Evolutionary conservation across 225 moss, liverwort and hornwort species (phyloP).

Genomic region (Rhytidiadelphus loreus): DNA sequence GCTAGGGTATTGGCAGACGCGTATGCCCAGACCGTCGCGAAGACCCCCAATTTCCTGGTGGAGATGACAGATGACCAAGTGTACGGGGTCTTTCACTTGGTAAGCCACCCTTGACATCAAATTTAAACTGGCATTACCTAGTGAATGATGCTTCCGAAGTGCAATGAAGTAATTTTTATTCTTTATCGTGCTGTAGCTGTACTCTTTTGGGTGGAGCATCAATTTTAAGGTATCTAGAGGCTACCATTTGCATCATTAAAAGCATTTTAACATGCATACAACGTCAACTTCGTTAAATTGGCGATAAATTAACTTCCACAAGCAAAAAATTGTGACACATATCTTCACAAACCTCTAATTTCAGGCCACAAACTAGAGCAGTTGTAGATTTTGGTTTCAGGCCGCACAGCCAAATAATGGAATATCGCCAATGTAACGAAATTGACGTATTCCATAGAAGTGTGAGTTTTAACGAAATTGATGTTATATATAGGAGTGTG

Average conservation of each 20-base stretch:
- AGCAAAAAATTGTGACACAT: too few species aligned
- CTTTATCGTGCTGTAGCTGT: neutral
- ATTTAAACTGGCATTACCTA: neutral
- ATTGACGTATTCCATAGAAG: neutral
- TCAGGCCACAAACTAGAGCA: too few species aligned
- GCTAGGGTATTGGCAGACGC: constrained; percentile 1
- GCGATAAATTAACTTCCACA: too few species aligned
- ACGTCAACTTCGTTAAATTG: too few species aligned
- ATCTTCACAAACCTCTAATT: too few species aligned
- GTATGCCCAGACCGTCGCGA: neutral
- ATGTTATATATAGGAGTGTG: neutral
- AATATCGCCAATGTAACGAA: too few species aligned
- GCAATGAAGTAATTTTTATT: neutral
- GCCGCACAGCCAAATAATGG: too few species aligned
- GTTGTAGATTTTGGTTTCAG: too few species aligned
- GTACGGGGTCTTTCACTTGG: constrained; percentile 9
- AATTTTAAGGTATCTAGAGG: neutral
- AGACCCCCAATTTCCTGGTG: constrained; percentile 2
- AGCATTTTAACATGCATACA: too few species aligned
- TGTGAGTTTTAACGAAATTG: neutral
- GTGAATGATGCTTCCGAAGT: neutral
- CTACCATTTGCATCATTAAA: neutral
- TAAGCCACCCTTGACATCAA: neutral
- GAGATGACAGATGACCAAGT: constrained; percentile 3
- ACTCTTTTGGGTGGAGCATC: neutral